A percentile compares a stretch with the other conserved stretches of the same genome.
Conservation (phyloP, 179 eudicot species). For the Beta corolliflora region DNA sequence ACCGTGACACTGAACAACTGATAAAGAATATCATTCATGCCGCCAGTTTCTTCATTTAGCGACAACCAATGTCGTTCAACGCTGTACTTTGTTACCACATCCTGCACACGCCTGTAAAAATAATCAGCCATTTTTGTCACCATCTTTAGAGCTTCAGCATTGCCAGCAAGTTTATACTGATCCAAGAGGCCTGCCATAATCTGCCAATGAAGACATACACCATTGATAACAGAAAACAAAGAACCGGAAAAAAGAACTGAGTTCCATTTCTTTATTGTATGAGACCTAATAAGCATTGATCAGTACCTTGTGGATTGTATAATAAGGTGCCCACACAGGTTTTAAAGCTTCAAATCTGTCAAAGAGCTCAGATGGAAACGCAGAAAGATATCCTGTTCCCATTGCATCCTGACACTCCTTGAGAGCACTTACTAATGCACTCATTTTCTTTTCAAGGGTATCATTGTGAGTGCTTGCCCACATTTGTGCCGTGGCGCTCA, state of each 20-base stretch:
- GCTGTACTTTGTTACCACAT: conserved; percentile 55
- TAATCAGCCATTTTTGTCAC: conserved; percentile 76
- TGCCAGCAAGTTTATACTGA: conserved; percentile 55
- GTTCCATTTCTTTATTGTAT: neutral
- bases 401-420: conserved; percentile 65
- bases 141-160: conserved; percentile 64
- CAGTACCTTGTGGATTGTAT: conserved; percentile 87
- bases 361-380: conserved; percentile 69
- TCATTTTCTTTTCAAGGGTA: conserved; percentile 57
- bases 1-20: conserved; percentile 65
- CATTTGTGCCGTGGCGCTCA: conserved; percentile 88
- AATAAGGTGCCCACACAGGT: conserved; percentile 87
- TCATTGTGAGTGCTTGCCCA: conserved; percentile 89
- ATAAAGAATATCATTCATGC: conserved; percentile 89
- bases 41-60: conserved; percentile 83
- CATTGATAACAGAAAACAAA: too few relatives aligned
- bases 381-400: conserved; percentile 86
- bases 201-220: conserved; percentile 31
- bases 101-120: conserved; percentile 71
- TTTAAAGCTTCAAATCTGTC: conserved; percentile 71
- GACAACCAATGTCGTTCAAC: conserved; percentile 59
- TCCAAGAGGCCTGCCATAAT: conserved; percentile 90
- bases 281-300: too few relatives aligned
- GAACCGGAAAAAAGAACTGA: neutral
- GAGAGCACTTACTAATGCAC: conserved; percentile 57